Evolutionary conservation across 2,329 filamentous ascomycete species (phyloP).

Genomic region (Ophiostoma sp.): DNA sequence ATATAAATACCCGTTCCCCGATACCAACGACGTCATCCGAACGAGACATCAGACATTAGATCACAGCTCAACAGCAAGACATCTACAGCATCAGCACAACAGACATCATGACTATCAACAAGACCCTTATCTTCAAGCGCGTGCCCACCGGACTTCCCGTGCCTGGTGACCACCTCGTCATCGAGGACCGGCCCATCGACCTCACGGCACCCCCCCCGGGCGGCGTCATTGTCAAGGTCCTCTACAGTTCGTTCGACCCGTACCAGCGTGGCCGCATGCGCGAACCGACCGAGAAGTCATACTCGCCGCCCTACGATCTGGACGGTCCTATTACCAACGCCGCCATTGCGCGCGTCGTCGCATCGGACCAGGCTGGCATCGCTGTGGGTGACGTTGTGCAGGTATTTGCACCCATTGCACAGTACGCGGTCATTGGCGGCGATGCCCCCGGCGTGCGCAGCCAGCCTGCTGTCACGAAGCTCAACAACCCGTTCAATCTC

Average conservation of each 20-base stretch:
- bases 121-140: constrained; percentile 67
- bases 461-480: constrained; percentile 57
- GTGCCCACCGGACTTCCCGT: constrained; percentile 62
- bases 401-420: constrained; percentile 54
- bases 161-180: constrained; percentile 61
- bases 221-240: constrained; percentile 63
- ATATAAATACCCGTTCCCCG: no score
- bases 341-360: constrained; percentile 63
- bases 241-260: constrained; percentile 74
- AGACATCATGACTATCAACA: constrained; percentile 47
- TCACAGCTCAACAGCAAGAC: background rate
- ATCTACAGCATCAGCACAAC: background rate
- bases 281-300: constrained; percentile 57
- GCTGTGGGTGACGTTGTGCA: constrained; percentile 61
- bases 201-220: constrained; percentile 55
- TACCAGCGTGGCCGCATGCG: constrained; percentile 82
- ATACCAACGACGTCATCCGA: background rate
- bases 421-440: constrained; percentile 56
- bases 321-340: constrained; percentile 59
- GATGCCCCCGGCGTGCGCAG: constrained; percentile 36
- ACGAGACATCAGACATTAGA: background rate
- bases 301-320: constrained; percentile 57
- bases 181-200: constrained; percentile 65
- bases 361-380: constrained; percentile 57
- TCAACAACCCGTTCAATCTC: constrained; percentile 64